Evolutionary conservation across 257 asterid genomes (phyloP), one percentile per base, ranked within the genome.

Genomic region (Fraxinus americana): DNA sequence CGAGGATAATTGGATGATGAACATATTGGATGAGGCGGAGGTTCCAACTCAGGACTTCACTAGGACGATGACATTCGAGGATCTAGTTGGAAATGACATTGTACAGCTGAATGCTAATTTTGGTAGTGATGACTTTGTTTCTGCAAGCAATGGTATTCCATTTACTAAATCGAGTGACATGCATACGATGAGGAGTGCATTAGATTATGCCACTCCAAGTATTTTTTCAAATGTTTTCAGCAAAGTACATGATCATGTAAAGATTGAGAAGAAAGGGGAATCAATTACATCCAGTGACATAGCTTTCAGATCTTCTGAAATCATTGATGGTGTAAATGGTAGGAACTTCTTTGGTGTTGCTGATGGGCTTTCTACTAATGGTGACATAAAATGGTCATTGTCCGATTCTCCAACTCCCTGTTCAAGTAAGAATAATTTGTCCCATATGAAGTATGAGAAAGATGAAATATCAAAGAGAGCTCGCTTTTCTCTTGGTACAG

Each of bases 391-490:
- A 21, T 74, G 81, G 79, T 78, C 79, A 70, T 71, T 27, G 38
- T 57, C 81, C 13, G 69, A 69, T 72, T 75, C 61, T 72, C 61
- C 66, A 73, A 65, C 74, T 74, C 71, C 84, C 36, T 25, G 23
- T 70, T 80, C 80, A 48, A 68, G 74, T 75, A 57, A 50, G 57
- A 69, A 73, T 65, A 38, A 38, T 54, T 57, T 71, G 34, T 66
- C 78, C 59, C 70, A 57, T 79, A 45, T 77, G 25, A 65, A 74
- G 72, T 82, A 71, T 70, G 86, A 85, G 41, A 76, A 74, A 76
- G 77, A 76, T 43, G 72, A 67, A 34, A 16, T 41, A 30, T 80
- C 82, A 63, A 79, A 78, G 73, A 83, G 88, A 61, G 71, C 81
- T 35, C 77, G 48, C 54, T 66, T 73, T 66, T 57, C 74, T 80